A percentile compares a stretch with the other conserved stretches of the same genome.
phyloP scores from a whole-genome alignment of 257 asterid species.

The Primulina eburnea region DNA sequence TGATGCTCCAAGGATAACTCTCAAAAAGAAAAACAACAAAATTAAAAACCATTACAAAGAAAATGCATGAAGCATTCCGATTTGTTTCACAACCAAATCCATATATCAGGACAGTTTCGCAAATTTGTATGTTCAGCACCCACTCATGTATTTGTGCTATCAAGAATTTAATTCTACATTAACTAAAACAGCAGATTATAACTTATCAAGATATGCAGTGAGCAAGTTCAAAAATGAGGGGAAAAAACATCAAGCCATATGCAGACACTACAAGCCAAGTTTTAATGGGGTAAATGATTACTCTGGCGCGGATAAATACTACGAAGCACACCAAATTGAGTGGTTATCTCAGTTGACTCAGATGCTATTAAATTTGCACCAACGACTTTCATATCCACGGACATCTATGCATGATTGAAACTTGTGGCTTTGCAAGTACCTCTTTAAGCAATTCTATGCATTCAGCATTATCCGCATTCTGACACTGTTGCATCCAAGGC shows the following conservation, averaged over 20 bases:
- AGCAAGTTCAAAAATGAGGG: conserved; percentile 11
- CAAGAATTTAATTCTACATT: conserved; percentile 7
- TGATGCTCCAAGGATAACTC: background rate
- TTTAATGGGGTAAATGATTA: background rate
- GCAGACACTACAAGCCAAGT: background rate
- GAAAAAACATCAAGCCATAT: background rate
- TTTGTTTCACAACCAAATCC: conserved; percentile 6
- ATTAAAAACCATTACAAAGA: background rate
- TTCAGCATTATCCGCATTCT: conserved; percentile 76
- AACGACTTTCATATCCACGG: conserved; percentile 19
- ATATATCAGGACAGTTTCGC: background rate
- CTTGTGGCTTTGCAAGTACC: conserved; percentile 40
- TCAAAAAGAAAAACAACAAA: background rate
- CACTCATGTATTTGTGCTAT: background rate
- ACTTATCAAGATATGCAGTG: conserved; percentile 2
- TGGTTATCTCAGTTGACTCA: background rate
- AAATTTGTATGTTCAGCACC: background rate
- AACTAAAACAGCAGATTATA: conserved; percentile 12
- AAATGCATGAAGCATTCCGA: conserved; percentile 2
- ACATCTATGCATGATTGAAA: conserved; percentile 2
- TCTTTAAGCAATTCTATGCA: conserved; percentile 75
- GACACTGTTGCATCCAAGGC: conserved; percentile 76
- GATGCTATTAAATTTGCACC: background rate
- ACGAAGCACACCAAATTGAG: conserved; percentile 12
- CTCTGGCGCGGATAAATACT: background rate